phyloP scores from a whole-genome alignment of 768 basidiomycete species.

The Tremella yokohamensis region DNA sequence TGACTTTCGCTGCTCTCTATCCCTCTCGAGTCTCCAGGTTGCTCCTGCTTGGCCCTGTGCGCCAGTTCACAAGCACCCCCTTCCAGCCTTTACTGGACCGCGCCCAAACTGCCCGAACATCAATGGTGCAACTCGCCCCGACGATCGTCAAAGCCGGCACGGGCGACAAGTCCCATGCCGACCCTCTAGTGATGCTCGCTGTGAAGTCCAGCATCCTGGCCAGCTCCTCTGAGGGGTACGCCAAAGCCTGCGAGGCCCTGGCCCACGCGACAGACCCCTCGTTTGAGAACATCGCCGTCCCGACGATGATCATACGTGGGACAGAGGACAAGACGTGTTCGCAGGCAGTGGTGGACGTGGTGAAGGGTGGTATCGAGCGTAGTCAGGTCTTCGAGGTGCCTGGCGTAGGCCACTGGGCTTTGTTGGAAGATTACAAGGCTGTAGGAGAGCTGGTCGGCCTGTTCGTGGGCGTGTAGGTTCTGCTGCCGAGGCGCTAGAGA shows the following conservation, averaged over 20 bases:
- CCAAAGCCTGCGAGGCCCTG: conserved; percentile 3
- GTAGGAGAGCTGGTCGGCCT: not conserved
- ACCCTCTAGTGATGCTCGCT: not conserved
- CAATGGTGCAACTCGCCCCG: not conserved
- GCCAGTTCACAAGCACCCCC: not conserved
- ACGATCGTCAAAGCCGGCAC: conserved; percentile 2
- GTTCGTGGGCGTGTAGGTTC: no score
- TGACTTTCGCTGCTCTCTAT: conserved; percentile 3
- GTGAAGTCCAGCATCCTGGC: not conserved
- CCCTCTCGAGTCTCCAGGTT: conserved; percentile 2
- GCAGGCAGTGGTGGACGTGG: not conserved
- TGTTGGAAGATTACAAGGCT: conserved; percentile 5
- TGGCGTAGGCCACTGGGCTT: conserved; percentile 1
- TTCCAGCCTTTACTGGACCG: conserved; percentile 6
- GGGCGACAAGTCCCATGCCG: not conserved
- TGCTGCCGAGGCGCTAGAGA: no score
- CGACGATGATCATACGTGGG: not conserved
- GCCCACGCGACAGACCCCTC: conserved; percentile 8
- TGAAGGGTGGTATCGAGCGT: not conserved
- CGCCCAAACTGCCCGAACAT: not conserved
- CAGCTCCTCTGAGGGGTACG: conserved; percentile 5
- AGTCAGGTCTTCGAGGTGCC: not conserved
- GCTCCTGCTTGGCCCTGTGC: conserved; percentile 3
- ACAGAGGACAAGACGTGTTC: conserved; percentile 6
- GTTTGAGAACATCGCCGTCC: not conserved